Base-by-base conservation (phyloP, 2,329 filamentous ascomycete species). In the Emmonsiellopsis sp. region DNA sequence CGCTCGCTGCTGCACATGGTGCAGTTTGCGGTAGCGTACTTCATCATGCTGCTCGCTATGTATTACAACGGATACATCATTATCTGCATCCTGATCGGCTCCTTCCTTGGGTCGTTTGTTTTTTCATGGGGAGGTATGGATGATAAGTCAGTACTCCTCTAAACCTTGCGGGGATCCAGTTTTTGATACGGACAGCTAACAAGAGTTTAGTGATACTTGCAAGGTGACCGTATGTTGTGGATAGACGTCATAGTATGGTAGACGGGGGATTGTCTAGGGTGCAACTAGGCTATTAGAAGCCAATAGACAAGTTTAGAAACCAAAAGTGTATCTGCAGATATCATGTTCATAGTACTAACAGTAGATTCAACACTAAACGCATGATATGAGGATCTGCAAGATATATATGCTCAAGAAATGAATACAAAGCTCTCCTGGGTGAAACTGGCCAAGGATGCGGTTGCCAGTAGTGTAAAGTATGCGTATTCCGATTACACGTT, bases 51-150 rank as follows among this genome's bases (percentile, higher is more conserved):
- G 52, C 63, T 84, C 31, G 77, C 80, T 17, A 84, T 84, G 80
- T 83, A 82, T 58, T 84, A 77, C 67, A 83, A 84, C 55, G 79
- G 84, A 8, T 93, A 88, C 68, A 78, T 93, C 57, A 87, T 93
- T 66, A 84, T 92, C 55, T 88, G 83, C 60, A 88, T 93, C 66
- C 81, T 92, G 57, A 79, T 92, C 53, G 88, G 88, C 1, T 82
- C 85, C 0, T 88, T 82, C 58, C 53, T 91, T 5, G 88, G 88
- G 13, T 76, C 79, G 10, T 88, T 90, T 58, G 63, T 87, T 55
- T 92, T 88, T 65, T 80, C 83, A 33, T 91, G 86, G 85, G 85
- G 87, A 53, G 55, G 61, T 11, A 36, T 54, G 27, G 56, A 54
- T 13, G 53, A 56, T 31, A 60, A 60, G 63, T 66, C 56, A 48